Conservation (phyloP, 2,329 filamentous ascomycete genomes). For the Incumbomyces lentus region DNA sequence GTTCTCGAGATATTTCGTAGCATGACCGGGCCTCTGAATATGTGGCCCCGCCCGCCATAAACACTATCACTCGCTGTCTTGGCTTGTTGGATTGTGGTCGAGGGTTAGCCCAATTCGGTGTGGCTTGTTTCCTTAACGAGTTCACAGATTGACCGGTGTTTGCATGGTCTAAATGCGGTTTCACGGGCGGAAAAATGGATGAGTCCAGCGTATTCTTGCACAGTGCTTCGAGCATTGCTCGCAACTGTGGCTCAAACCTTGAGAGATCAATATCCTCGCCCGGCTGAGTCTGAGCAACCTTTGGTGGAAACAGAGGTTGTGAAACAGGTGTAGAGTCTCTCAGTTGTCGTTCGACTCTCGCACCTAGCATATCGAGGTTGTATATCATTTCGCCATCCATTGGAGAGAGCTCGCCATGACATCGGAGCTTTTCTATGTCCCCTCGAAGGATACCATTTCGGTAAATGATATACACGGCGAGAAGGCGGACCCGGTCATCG, state of each 20-base stretch:
- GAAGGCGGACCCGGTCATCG: slow-evolving; percentile 69
- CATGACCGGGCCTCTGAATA: slow-evolving; percentile 83
- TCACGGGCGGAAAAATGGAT: slow-evolving; percentile 59
- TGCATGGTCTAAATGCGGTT: slow-evolving; percentile 48
- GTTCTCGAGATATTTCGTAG: slow-evolving; percentile 68
- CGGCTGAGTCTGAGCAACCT: slow-evolving; percentile 30
- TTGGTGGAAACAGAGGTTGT: slow-evolving; percentile 55
- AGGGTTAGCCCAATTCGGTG: slow-evolving; percentile 89
- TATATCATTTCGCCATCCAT: slow-evolving; percentile 62
- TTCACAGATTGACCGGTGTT: slow-evolving; percentile 50
- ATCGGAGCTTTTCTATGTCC: slow-evolving; percentile 73
- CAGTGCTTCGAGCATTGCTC: slow-evolving; percentile 69
- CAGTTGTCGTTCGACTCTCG: slow-evolving; percentile 57
- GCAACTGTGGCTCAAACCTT: slow-evolving; percentile 71
- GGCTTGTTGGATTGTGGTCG: slow-evolving; percentile 67
- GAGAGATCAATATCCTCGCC: slow-evolving; percentile 73
- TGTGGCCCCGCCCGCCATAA: slow-evolving; percentile 90
- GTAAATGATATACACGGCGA: slow-evolving; percentile 78
- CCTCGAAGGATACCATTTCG: slow-evolving; percentile 73
- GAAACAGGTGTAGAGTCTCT: slow-evolving; percentile 64
- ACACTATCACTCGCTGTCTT: slow-evolving; percentile 81
- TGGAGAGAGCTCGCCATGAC: slow-evolving; percentile 67
- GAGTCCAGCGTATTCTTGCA: slow-evolving; percentile 58
- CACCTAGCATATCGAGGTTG: slow-evolving; percentile 72
- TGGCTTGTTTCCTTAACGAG: slow-evolving; percentile 70